Evolutionary conservation across 441 rosid species (phyloP).

Genomic region (Euphorbia corollata): DNA sequence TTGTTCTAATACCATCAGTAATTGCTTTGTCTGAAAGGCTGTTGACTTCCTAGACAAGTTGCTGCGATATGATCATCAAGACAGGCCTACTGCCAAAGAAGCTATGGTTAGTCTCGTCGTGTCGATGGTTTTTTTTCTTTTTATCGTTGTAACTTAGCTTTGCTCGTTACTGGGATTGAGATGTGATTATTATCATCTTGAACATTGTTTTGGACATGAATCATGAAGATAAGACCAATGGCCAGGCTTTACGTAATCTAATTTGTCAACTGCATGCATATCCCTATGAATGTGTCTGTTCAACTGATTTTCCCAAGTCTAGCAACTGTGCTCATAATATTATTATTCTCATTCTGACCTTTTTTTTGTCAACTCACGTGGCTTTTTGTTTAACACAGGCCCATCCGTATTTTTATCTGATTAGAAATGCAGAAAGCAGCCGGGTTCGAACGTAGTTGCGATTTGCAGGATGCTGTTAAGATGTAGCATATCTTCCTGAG

Average conservation of each 20-base stretch:
- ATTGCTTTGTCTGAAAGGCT: constrained; percentile 41
- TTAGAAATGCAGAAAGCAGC: constrained; percentile 88
- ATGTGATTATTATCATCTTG: too few relatives aligned
- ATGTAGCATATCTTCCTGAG: constrained; percentile 9
- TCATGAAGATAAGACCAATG: constrained; percentile 6
- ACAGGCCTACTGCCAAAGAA: constrained; percentile 94
- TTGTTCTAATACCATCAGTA: not conserved
- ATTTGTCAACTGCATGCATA: constrained; percentile 11
- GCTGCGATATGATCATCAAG: constrained; percentile 95
- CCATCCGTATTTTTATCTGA: constrained; percentile 66
- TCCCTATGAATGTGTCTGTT: not conserved
- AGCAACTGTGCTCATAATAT: constrained; percentile 10
- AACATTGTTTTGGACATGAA: not conserved
- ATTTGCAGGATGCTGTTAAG: constrained; percentile 20
- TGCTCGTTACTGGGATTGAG: not conserved
- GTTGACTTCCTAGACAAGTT: constrained; percentile 90
- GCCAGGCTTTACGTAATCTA: not conserved
- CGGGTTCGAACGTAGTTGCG: constrained; percentile 42
- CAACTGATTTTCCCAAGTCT: not conserved
- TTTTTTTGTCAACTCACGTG: not conserved
- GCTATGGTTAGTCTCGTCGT: constrained; percentile 59
- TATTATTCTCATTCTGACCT: not conserved
- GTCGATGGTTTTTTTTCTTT: too few relatives aligned
- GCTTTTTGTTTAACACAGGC: constrained; percentile 36
- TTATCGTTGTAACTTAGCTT: too few relatives aligned